phyloP scores from a whole-genome alignment of 1,139 yeast species.

The Sugiyamaella pinicola region DNA sequence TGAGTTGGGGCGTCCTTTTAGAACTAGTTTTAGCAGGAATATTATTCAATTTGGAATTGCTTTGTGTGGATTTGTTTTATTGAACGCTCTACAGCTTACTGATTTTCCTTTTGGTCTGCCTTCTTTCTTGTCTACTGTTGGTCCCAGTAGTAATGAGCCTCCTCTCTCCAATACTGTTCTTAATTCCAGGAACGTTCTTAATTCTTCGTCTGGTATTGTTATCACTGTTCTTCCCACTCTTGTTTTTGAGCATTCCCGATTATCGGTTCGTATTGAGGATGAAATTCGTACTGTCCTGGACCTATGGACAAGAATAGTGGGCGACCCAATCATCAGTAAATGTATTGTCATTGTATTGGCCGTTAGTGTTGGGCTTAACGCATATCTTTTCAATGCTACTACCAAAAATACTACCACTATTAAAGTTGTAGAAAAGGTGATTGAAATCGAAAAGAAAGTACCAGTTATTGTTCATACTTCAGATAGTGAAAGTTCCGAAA shows the following conservation, averaged over 20 bases:
- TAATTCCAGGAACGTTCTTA: not conserved
- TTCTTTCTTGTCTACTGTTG: constrained; percentile 14
- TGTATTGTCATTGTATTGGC: constrained; percentile 72
- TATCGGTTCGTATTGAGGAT: constrained; percentile 69
- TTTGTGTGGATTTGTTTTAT: constrained; percentile 66
- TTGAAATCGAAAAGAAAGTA: constrained; percentile 38
- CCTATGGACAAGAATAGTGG: constrained; percentile 68
- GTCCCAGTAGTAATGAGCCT: not conserved
- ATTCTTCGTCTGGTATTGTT: constrained; percentile 50
- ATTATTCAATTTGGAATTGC: constrained; percentile 64
- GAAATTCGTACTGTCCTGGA: constrained; percentile 55
- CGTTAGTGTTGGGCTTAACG: constrained; percentile 76
- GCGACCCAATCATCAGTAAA: constrained; percentile 81
- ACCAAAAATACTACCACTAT: constrained; percentile 34
- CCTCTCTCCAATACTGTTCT: constrained; percentile 13
- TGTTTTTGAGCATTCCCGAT: constrained; percentile 68
- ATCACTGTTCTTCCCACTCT: constrained; percentile 70
- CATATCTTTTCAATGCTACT: constrained; percentile 63
- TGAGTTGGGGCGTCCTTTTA: constrained; percentile 28
- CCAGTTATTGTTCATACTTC: constrained; percentile 19
- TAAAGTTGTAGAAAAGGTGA: constrained; percentile 42
- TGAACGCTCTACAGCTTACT: constrained; percentile 54
- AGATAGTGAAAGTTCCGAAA: constrained; percentile 27
- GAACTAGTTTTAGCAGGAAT: constrained; percentile 46
- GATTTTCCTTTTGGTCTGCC: constrained; percentile 51